These are phyloP conservation scores for Martiniozyma asiatica DNA, from an alignment of 1,139 yeast genomes.

Conservation along the genomic window DNA sequence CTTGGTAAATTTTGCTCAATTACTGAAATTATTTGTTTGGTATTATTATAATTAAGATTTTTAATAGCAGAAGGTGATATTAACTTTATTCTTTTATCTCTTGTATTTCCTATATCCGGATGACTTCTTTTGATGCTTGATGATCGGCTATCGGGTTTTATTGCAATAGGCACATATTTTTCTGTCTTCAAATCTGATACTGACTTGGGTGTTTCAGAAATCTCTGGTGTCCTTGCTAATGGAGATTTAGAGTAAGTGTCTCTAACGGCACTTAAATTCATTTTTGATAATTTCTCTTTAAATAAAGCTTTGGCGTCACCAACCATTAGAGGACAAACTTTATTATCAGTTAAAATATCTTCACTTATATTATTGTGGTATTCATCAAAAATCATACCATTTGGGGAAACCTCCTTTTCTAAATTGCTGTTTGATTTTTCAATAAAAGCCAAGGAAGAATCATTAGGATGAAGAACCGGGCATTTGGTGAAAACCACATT, in stretches of 20 bases:
- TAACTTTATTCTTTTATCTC: conserved; percentile 16
- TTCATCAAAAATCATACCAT: too few species aligned
- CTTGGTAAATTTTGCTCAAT: conserved; percentile 30
- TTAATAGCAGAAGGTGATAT: conserved; percentile 21
- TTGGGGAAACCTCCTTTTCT: too few species aligned
- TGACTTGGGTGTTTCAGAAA: conserved; percentile 12
- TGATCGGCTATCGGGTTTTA: conserved; percentile 12
- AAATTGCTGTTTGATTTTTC: conserved; percentile 2
- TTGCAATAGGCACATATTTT: conserved; percentile 14
- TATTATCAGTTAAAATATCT: conserved; percentile 21
- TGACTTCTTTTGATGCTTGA: conserved; percentile 7
- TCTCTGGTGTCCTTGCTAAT: conserved; percentile 5
- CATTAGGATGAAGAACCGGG: conserved; percentile 18
- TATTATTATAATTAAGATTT: conserved; percentile 21
- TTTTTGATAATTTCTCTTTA: conserved; percentile 21
- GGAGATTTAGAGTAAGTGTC: conserved; percentile 10
- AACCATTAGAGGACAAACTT: conserved; percentile 30
- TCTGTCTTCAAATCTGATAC: conserved; percentile 11
- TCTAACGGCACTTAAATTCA: conserved; percentile 20
- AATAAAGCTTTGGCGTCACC: conserved; percentile 26
- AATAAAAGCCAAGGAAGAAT: conserved; percentile 3
- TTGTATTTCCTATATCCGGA: conserved; percentile 4
- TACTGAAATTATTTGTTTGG: conserved; percentile 24
- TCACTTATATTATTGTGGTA: conserved; percentile 12
- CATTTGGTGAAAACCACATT: conserved; percentile 13